Conservation (phyloP, 345 rosid genomes). For the Eucalyptus fibrosa region DNA sequence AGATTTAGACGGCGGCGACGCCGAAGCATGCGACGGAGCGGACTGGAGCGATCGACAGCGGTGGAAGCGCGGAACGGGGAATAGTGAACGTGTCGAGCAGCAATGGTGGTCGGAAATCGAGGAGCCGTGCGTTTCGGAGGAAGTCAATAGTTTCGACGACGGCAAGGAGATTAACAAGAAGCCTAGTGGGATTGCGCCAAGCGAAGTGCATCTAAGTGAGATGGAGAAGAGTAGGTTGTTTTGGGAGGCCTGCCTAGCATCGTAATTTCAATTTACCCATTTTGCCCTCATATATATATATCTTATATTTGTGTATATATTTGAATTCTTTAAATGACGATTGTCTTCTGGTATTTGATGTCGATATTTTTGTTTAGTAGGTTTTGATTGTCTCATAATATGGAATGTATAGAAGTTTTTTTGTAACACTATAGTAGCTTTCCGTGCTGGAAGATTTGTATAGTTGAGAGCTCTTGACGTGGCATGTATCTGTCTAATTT, state of each 20-base stretch:
- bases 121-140: neutral
- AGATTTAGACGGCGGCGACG: neutral
- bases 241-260: constrained; percentile 33
- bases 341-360: neutral
- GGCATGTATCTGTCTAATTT: neutral
- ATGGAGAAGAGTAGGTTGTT: constrained; percentile 16
- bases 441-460: neutral
- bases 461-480: neutral
- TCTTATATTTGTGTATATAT: neutral
- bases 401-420: neutral
- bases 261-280: neutral
- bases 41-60: neutral
- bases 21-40: neutral
- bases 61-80: neutral
- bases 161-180: neutral
- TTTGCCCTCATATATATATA: neutral
- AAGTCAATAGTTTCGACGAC: neutral
- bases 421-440: neutral
- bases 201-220: neutral
- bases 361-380: neutral
- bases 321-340: neutral
- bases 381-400: neutral
- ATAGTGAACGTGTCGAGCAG: neutral
- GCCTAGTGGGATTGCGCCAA: neutral
- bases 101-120: neutral